Conservation (phyloP, 768 basidiomycete genomes). For the Pulveroboletus sp. region DNA sequence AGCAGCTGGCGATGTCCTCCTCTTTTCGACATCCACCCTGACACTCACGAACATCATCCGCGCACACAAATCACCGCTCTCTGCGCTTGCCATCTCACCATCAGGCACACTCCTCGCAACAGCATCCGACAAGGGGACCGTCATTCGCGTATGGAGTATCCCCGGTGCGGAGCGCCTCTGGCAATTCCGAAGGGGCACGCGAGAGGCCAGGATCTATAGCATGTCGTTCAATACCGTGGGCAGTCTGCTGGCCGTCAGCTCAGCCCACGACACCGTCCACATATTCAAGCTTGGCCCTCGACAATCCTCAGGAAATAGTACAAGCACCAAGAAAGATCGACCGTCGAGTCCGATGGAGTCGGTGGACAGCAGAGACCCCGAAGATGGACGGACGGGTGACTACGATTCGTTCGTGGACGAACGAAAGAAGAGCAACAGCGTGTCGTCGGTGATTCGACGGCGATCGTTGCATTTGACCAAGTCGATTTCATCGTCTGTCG, state of each 20-base stretch:
- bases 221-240: conserved; percentile 81
- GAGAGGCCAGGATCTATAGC: conserved; percentile 80
- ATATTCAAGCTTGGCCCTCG: conserved; percentile 80
- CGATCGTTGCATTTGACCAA: conserved; percentile 74
- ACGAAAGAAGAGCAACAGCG: conserved; percentile 54
- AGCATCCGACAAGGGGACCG: conserved; percentile 91
- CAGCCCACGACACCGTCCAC: conserved; percentile 93
- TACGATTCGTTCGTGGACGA: conserved; percentile 82
- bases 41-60: conserved; percentile 94
- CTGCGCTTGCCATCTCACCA: conserved; percentile 79
- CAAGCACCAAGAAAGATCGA: conserved; percentile 23
- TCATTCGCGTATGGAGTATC: conserved; percentile 90
- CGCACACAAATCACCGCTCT: conserved; percentile 93
- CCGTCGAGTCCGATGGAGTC: conserved; percentile 61
- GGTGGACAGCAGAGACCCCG: conserved; percentile 57
- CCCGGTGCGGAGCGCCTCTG: conserved; percentile 91
- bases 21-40: conserved; percentile 90
- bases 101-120: conserved; percentile 90
- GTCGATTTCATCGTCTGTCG: conserved; percentile 69
- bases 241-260: conserved; percentile 83
- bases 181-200: conserved; percentile 89
- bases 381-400: conserved; percentile 56
- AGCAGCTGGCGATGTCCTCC: conserved; percentile 76
- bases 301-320: conserved; percentile 17
- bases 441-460: conserved; percentile 61